A percentile compares a stretch with the other conserved stretches of the same genome.
phyloP scores from a whole-genome alignment of 495 filamentous ascomycete species.

The Podospora conica region DNA sequence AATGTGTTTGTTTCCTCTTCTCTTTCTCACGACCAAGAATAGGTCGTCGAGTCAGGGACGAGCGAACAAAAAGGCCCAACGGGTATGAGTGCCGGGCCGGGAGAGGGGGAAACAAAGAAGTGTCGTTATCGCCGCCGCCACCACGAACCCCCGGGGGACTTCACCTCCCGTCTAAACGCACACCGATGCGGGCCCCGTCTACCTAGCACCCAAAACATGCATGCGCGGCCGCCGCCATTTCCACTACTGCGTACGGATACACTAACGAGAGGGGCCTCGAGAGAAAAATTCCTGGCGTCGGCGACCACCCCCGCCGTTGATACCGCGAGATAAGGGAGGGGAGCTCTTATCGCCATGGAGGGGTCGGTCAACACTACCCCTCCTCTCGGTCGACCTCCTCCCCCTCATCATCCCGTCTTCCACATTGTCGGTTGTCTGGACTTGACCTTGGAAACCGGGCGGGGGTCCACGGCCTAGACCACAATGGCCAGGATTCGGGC shows the following conservation, averaged over 20 bases:
- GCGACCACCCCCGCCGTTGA: background rate
- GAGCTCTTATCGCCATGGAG: background rate
- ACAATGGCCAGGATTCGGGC: background rate
- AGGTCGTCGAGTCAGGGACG: background rate
- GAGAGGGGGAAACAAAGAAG: background rate
- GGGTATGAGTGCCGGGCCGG: background rate
- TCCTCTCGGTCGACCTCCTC: background rate
- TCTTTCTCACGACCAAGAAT: background rate
- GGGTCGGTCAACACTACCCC: background rate
- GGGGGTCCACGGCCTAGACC: background rate
- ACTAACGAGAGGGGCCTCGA: background rate
- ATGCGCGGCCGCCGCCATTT: background rate
- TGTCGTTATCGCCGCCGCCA: too few species aligned
- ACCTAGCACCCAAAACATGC: background rate
- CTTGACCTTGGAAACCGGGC: background rate
- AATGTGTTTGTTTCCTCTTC: background rate
- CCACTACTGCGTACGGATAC: too few species aligned
- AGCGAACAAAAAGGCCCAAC: background rate
- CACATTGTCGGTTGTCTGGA: too few species aligned
- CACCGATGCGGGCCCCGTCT: slow-evolving; percentile 1
- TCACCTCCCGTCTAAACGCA: too few species aligned
- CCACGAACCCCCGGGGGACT: too few species aligned
- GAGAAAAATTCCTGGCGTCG: background rate
- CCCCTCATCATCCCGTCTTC: too few species aligned
- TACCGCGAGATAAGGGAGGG: background rate